Base-by-base conservation (phyloP, 2,329 filamentous ascomycete genomes). In the Pestalotiopsis sp. region DNA sequence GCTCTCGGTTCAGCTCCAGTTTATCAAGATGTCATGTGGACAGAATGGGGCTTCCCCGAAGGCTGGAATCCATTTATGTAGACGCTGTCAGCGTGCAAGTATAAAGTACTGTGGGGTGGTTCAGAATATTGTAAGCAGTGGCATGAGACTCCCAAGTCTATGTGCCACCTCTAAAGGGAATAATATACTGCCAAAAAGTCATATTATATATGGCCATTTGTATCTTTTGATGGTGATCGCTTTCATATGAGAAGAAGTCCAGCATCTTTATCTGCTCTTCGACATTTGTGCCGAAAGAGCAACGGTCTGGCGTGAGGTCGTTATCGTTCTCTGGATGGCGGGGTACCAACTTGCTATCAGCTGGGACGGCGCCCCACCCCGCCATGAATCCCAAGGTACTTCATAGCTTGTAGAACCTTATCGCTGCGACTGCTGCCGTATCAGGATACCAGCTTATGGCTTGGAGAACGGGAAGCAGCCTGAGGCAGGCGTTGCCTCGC, bases 261-360 rank as follows among this genome's bases (percentile, higher is more conserved):
- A 7, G 2, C 1, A 36, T 36, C 31, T 36, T 6, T 2, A 36
- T 36, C 31, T 36, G 31, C 31, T 36, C 31, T 9, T 36, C 31
- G 31, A 36, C 31, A 36, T 36, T 36, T 36, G 31, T 36, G 31
- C 31, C 7, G 7, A 36, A 36, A 36, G 31, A 36, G 31, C 31
- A 36, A 36, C 31, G 31, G 31, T 36, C 31, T 36, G 31, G 31
- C 13, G 13, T 62, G 17, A 36, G 27, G 31, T 62, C n/a, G 59
- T 62, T 62, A 62, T 62, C 59, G 31, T 23, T 14, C 5, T 38
- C 25, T 52, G 25, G 4, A 61, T 61, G 36, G 66, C 66, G 66
- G 66, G 66, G 66, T 67, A 67, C 66, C 36, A 20, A 39, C 39
- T 23, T 39, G 66, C 25, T 67, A 63, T 67, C 66, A 67, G 66